Evolutionary conservation across 352 stramenopile genomes (phyloP).

Genomic region (Pythium chondricola): DNA sequence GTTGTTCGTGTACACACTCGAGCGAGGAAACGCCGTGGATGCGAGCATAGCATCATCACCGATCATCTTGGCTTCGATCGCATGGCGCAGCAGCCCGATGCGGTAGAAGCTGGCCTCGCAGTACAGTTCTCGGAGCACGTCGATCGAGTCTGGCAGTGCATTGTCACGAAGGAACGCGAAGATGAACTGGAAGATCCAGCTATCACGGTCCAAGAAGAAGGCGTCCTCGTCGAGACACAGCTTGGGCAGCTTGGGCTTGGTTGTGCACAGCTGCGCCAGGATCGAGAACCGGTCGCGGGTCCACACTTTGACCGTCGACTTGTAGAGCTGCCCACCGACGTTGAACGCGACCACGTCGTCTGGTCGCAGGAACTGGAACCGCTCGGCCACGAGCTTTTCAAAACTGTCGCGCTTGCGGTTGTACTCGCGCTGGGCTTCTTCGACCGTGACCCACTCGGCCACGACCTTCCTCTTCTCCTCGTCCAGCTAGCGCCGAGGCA

Average conservation of each 20-base stretch:
- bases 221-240: constrained; percentile 44
- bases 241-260: constrained; percentile 42
- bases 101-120: constrained; percentile 76
- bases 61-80: constrained; percentile 74
- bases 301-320: constrained; percentile 66
- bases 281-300: constrained; percentile 75
- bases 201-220: constrained; percentile 72
- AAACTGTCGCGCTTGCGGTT: constrained; percentile 62
- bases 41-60: constrained; percentile 37
- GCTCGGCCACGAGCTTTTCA: constrained; percentile 42
- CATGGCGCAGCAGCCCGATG: constrained; percentile 58
- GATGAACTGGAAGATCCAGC: constrained; percentile 71
- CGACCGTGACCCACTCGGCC: constrained; percentile 57
- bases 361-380: constrained; percentile 44
- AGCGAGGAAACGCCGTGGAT: constrained; percentile 6
- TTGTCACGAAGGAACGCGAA: constrained; percentile 61
- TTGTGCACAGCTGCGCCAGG: constrained; percentile 74
- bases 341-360: constrained; percentile 66
- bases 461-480: constrained; percentile 76
- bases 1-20: too few species aligned
- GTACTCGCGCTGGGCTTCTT: constrained; percentile 60
- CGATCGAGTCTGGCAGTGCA: constrained; percentile 42
- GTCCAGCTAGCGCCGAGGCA: constrained; percentile 43
- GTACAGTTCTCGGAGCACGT: constrained; percentile 68
- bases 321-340: constrained; percentile 58